Conservation (phyloP, 2,329 filamentous ascomycete genomes). For the Xylaria sp. region DNA sequence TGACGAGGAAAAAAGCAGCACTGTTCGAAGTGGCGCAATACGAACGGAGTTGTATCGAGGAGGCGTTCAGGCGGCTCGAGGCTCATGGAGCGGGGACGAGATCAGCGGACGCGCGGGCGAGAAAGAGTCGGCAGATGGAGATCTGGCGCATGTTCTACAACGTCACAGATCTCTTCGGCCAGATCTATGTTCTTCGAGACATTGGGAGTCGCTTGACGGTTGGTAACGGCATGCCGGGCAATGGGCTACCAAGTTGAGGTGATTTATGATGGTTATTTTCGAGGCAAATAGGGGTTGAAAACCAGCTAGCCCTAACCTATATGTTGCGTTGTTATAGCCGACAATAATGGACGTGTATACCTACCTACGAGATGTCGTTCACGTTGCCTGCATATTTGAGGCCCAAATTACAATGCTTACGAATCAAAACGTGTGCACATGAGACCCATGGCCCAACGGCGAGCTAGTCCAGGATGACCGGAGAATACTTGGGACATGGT, state of each 20-base stretch:
- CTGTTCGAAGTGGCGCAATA: slow-evolving; percentile 1
- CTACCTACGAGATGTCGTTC: background rate
- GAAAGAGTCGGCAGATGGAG: slow-evolving; percentile 14
- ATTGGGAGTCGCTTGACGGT: slow-evolving; percentile 16
- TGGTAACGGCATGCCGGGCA: background rate
- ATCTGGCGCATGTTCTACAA: slow-evolving; percentile 18
- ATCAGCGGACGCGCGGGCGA: background rate
- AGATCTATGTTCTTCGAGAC: slow-evolving; percentile 25
- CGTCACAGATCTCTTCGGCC: slow-evolving; percentile 24
- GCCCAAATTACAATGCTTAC: no score
- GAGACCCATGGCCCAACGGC: background rate
- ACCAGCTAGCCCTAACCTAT: background rate
- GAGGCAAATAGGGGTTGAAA: background rate
- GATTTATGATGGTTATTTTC: background rate
- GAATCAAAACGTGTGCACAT: background rate
- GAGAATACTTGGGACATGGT: background rate
- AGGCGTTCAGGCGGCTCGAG: background rate
- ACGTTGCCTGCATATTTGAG: no score
- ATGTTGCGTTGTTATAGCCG: background rate
- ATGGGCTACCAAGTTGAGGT: background rate
- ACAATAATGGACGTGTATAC: background rate
- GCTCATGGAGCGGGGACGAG: background rate
- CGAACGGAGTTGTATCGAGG: background rate
- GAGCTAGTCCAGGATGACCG: background rate
- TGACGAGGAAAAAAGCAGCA: background rate